Evolutionary conservation across 2,329 filamentous ascomycete species (phyloP), one percentile per base, ranked within the genome.

Genomic region (Colletotrichum musae): DNA sequence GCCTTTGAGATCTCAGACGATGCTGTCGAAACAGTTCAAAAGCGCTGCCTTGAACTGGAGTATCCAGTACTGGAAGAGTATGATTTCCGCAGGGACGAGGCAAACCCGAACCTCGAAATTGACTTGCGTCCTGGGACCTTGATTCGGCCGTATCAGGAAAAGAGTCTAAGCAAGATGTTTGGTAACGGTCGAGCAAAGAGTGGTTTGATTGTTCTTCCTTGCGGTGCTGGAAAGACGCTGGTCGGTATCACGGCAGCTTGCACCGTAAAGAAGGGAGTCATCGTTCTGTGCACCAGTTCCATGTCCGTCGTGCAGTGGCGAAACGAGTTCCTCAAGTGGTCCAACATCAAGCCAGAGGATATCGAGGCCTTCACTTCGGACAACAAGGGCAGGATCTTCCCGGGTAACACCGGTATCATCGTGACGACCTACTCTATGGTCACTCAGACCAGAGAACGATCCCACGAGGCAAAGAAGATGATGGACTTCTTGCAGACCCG

Each of bases 361-460:
- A 95, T 99, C 76, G 94, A 95, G 36, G 91, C 97, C 63, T 99
- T 99, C 80, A 98, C 96, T 0, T 95, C 95, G 0, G 94, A 97
- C 73, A 94, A 94, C 78, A 99, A 99, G 81, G 91, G 92, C 66
- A 86, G 87, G 60, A 87, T 87, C 65, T 97, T 99, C 75, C 91
- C 92, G 1, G 90, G 95, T 58, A 95, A 94, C 77, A 97, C 96
- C 1, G 96, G 96, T 77, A 95, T 99, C 73, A 97, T 99, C 73
- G 94, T 99, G 60, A 97, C 95, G 12, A 99, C 96, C 1, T 99
- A 99, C 80, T 96, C 94, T 68, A 99, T 99, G 96, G 94, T 99
- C n/a, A 97, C 94, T 9, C 93, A 96, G 76, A 94, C 92, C 15
- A 89, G 94, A 58, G 92, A 94, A 69, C 89, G 95, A 68, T 95